Evolutionary conservation across 257 asterid genomes (phyloP).

Genomic region (Fraxinus americana): DNA sequence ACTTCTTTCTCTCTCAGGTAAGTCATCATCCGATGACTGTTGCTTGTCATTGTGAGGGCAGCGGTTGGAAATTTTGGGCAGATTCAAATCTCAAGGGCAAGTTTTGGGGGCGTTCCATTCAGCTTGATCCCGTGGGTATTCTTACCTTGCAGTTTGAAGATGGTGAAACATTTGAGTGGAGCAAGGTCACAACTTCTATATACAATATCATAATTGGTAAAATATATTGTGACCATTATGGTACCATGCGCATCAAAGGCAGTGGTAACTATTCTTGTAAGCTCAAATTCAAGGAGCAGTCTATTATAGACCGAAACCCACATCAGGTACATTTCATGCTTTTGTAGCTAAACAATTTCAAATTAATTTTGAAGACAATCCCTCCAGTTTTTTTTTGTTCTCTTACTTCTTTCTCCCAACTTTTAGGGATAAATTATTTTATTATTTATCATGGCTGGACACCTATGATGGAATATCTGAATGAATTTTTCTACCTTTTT

Average conservation of each 20-base stretch:
- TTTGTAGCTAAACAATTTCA: constrained; percentile 2
- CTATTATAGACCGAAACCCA: constrained; percentile 96
- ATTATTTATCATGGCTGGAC: background rate
- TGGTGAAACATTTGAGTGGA: constrained; percentile 96
- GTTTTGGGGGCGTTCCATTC: constrained; percentile 99
- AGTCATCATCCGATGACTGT: constrained; percentile 98
- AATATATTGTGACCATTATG: constrained; percentile 95
- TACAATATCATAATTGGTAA: constrained; percentile 94
- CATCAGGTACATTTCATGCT: constrained; percentile 71
- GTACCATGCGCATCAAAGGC: constrained; percentile 97
- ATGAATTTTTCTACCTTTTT: background rate
- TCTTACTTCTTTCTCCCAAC: background rate
- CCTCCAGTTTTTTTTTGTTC: background rate
- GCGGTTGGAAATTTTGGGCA: constrained; percentile 97
- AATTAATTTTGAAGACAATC: constrained; percentile 20
- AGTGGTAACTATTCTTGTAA: constrained; percentile 94
- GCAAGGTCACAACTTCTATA: constrained; percentile 97
- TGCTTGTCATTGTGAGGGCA: constrained; percentile 98
- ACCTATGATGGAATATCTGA: background rate
- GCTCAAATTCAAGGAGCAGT: constrained; percentile 98
- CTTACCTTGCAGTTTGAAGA: constrained; percentile 92
- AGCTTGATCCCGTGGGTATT: constrained; percentile 92
- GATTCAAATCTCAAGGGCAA: constrained; percentile 98
- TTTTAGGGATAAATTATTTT: background rate
- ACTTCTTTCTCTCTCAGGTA: constrained; percentile 56